A percentile compares a stretch with the other conserved stretches of the same genome.
Conservation (phyloP, 352 stramenopile species). For the Phytophthora europaea region DNA sequence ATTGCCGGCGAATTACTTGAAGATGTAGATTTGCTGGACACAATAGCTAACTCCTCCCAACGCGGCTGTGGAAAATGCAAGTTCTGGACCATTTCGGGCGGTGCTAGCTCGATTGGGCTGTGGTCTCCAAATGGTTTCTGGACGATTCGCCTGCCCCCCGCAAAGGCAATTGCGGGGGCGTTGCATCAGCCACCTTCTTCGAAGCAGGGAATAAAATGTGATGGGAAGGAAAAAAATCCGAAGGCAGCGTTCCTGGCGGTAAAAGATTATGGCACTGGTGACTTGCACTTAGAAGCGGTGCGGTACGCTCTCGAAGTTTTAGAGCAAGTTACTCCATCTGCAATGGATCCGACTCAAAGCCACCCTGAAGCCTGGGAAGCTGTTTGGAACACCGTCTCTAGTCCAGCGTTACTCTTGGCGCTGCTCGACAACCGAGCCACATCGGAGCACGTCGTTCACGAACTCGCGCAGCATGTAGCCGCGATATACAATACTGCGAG, state of each 20-base stretch:
- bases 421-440: slow-evolving; percentile 51
- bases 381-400: slow-evolving; percentile 58
- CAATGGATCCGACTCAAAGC: slow-evolving; percentile 42
- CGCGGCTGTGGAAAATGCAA: slow-evolving; percentile 27
- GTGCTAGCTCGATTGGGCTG: slow-evolving; percentile 66
- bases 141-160: slow-evolving; percentile 64
- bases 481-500: slow-evolving; percentile 60
- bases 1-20: slow-evolving; percentile 58
- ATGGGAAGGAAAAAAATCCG: slow-evolving; percentile 20
- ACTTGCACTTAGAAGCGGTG: slow-evolving; percentile 66
- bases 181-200: slow-evolving; percentile 23
- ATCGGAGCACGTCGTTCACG: slow-evolving; percentile 56
- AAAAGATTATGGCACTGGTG: slow-evolving; percentile 57
- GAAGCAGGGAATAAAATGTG: slow-evolving; percentile 13
- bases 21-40: slow-evolving; percentile 46
- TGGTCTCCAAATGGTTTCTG: slow-evolving; percentile 69
- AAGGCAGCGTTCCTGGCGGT: slow-evolving; percentile 52
- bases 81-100: slow-evolving; percentile 63
- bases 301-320: slow-evolving; percentile 74
- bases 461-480: slow-evolving; percentile 67
- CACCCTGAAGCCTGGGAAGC: slow-evolving; percentile 46
- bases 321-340: slow-evolving; percentile 39
- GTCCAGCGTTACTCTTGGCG: slow-evolving; percentile 76
- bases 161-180: slow-evolving; percentile 49
- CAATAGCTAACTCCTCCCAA: slow-evolving; percentile 3